Evolutionary conservation across 169 alveolate genomes (phyloP).

Genomic region (Cryptosporidium bovis): DNA sequence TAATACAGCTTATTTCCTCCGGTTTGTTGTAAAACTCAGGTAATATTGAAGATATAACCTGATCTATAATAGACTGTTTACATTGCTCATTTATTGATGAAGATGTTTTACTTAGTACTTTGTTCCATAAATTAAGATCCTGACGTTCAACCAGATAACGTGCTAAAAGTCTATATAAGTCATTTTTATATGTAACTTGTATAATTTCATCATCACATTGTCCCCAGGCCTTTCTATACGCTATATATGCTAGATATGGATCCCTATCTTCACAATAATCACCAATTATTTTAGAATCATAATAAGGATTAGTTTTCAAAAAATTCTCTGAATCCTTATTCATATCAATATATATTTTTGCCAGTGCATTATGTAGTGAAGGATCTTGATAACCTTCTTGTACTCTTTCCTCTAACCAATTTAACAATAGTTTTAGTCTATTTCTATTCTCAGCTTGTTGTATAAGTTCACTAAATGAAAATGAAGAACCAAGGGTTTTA

Average conservation of each 20-base stretch:
- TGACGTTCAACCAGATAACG: constrained; percentile 96
- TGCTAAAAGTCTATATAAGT: constrained; percentile 95
- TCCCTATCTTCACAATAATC: constrained; percentile 99
- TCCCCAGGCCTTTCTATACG: constrained; percentile 98
- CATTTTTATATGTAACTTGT: constrained; percentile 95
- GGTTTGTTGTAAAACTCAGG: constrained; percentile 97
- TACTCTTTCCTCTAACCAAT: constrained; percentile 97
- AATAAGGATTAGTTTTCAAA: constrained; percentile 95
- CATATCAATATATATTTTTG: constrained; percentile 97
- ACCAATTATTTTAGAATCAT: constrained; percentile 97
- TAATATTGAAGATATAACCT: constrained; percentile 94
- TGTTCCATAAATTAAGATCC: constrained; percentile 95
- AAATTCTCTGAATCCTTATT: constrained; percentile 95
- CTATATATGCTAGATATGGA: constrained; percentile 98
- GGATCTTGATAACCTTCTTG: constrained; percentile 96
- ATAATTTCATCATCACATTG: constrained; percentile 97
- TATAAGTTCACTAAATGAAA: constrained; percentile 95
- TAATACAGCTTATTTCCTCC: constrained; percentile 85
- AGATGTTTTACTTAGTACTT: constrained; percentile 87
- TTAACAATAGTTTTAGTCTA: constrained; percentile 93
- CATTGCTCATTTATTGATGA: constrained; percentile 84
- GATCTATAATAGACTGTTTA: constrained; percentile 95
- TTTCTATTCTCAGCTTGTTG: constrained; percentile 97
- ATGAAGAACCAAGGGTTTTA: constrained; percentile 91
- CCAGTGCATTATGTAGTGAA: constrained; percentile 97